Percentiles rank a stretch among this genome's conserved stretches.
Conservation (phyloP, 225 moss, liverwort and hornwort species). For the Pleurozium schreberi region DNA sequence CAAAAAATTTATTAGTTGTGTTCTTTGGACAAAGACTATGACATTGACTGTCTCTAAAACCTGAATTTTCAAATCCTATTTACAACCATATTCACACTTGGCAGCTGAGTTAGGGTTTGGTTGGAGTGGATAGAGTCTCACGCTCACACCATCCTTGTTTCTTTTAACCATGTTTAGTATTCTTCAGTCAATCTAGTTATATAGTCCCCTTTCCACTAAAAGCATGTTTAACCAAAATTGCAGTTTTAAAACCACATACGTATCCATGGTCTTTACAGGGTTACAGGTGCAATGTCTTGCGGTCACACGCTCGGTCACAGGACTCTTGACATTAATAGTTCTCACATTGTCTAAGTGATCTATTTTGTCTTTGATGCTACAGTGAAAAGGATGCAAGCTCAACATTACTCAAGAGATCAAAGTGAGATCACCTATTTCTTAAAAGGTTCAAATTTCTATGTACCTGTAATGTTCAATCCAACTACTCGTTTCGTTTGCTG, state of each 20-base stretch:
- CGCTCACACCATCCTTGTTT: background rate
- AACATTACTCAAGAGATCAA: no score
- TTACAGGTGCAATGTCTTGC: background rate
- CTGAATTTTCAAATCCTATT: no score
- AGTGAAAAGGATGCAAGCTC: background rate
- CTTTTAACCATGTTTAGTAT: background rate
- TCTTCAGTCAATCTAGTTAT: background rate
- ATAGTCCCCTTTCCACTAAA: background rate
- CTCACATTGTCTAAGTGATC: background rate
- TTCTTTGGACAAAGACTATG: no score
- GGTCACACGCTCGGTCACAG: no score
- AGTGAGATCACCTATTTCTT: background rate
- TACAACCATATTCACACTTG: no score
- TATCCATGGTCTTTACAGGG: background rate
- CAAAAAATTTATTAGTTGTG: background rate
- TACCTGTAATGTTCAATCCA: slow-evolving; percentile 20
- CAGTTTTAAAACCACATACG: background rate
- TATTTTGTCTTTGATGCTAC: background rate
- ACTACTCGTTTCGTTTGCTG: slow-evolving; percentile 8
- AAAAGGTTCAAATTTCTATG: background rate
- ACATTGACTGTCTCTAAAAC: no score
- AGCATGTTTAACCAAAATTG: background rate
- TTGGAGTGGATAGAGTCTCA: no score
- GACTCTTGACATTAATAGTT: background rate
- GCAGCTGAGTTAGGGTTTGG: no score